Evolutionary conservation across 768 basidiomycete species (phyloP).

Genomic region (Candolleomyces efflorescens): DNA sequence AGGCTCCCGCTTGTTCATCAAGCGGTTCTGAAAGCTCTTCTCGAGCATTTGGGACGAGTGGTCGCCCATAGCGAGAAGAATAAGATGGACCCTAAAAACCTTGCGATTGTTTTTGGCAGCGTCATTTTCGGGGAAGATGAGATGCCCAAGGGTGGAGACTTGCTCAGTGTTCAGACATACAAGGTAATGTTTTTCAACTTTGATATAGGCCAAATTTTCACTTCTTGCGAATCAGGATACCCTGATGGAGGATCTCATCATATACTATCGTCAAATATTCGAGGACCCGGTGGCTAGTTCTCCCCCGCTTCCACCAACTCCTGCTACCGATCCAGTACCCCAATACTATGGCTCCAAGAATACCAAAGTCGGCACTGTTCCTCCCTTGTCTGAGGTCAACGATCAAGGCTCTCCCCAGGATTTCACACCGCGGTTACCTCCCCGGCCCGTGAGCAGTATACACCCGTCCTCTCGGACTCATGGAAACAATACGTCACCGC

Average conservation of each 20-base stretch:
- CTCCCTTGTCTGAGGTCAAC: constrained; percentile 7
- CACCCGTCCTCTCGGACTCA: constrained; percentile 68
- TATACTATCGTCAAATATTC: constrained; percentile 61
- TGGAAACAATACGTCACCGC: constrained; percentile 38
- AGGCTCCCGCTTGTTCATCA: constrained; percentile 81
- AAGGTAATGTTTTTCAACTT: constrained; percentile 48
- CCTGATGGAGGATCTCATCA: constrained; percentile 85
- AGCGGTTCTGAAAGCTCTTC: constrained; percentile 70
- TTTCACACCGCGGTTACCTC: constrained; percentile 68
- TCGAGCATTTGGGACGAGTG: constrained; percentile 81
- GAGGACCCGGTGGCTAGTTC: constrained; percentile 51
- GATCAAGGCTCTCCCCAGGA: constrained; percentile 45
- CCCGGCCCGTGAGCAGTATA: constrained; percentile 68
- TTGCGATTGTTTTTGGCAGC: constrained; percentile 86
- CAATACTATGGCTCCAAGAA: constrained; percentile 68
- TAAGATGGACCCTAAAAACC: constrained; percentile 92
- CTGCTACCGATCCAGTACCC: constrained; percentile 54
- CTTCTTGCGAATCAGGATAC: constrained; percentile 28
- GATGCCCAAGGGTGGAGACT: constrained; percentile 70
- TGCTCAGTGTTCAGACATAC: constrained; percentile 66
- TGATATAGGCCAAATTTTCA: neutral
- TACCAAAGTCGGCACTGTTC: constrained; percentile 59
- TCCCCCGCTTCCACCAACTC: constrained; percentile 72
- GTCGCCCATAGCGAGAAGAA: constrained; percentile 65
- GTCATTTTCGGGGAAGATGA: constrained; percentile 94